Percentiles rank a stretch among this genome's conserved stretches.
phyloP scores from a whole-genome alignment of 345 rosid species.

The Aquilaria yunnanensis region DNA sequence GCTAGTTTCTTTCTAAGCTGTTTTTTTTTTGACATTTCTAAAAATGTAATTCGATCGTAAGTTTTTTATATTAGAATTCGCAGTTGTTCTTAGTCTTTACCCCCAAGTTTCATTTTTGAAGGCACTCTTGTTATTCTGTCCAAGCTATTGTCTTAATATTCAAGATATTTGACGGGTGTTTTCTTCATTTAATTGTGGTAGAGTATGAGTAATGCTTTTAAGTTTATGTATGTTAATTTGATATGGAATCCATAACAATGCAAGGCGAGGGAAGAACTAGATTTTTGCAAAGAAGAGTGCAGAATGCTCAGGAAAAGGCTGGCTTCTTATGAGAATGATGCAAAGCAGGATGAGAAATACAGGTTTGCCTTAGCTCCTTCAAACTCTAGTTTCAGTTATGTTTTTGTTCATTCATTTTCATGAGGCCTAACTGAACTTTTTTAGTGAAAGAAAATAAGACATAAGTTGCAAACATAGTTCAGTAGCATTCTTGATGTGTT shows the following conservation, averaged over 20 bases:
- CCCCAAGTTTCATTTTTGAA: neutral
- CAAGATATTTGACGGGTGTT: neutral
- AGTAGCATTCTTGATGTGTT: too few relatives aligned
- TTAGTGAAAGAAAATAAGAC: too few relatives aligned
- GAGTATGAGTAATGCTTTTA: neutral
- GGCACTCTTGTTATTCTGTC: neutral
- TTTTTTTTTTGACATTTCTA: too few relatives aligned
- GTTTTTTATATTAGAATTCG: too few relatives aligned
- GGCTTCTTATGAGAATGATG: constrained; percentile 33
- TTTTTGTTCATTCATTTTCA: neutral
- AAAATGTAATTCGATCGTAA: too few relatives aligned
- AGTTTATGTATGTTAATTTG: constrained; percentile 2
- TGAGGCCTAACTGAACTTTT: too few relatives aligned
- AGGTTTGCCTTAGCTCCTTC: constrained; percentile 38
- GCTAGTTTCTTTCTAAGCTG: too few relatives aligned
- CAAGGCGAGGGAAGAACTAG: constrained; percentile 54
- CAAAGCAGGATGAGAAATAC: constrained; percentile 37
- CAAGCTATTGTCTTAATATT: neutral
- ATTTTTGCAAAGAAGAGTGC: constrained; percentile 53
- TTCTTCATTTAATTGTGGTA: neutral
- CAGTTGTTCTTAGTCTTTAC: too few relatives aligned
- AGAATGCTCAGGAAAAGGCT: constrained; percentile 38
- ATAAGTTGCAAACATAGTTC: too few relatives aligned
- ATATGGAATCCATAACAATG: constrained; percentile 8
- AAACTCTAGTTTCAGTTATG: neutral